Percentiles rank a stretch among this genome's conserved stretches.
phyloP scores from a whole-genome alignment of 257 asterid species.

The Nicotiana sylvestris region DNA sequence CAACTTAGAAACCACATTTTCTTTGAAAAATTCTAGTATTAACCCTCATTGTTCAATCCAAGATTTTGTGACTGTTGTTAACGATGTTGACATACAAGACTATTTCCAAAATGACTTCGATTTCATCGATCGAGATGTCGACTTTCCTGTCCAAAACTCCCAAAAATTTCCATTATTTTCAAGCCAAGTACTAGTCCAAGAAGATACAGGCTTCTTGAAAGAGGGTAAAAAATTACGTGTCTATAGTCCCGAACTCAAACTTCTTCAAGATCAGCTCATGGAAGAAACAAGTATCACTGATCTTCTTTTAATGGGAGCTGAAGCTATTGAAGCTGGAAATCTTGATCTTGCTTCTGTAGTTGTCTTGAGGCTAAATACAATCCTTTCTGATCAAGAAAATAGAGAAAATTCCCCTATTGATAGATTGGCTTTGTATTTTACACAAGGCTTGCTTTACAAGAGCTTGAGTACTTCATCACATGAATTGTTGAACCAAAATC shows the following conservation, averaged over 20 bases:
- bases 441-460: constrained; percentile 26
- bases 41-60: constrained; percentile 7
- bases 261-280: constrained; percentile 28
- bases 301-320: constrained; percentile 34
- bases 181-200: neutral
- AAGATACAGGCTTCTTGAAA: neutral
- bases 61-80: constrained; percentile 9
- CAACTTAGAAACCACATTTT: constrained; percentile 10
- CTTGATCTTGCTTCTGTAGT: constrained; percentile 22
- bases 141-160: neutral
- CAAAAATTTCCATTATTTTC: neutral
- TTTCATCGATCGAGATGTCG: constrained; percentile 9
- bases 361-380: constrained; percentile 21
- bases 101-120: constrained; percentile 17
- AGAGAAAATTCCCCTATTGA: constrained; percentile 12
- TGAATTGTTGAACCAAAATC: neutral
- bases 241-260: neutral
- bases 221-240: neutral
- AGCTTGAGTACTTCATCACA: neutral
- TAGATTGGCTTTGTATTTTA: constrained; percentile 34
- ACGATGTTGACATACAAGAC: constrained; percentile 14
- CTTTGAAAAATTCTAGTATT: neutral
- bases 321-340: constrained; percentile 35
- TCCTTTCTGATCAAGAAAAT: constrained; percentile 25
- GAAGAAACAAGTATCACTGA: constrained; percentile 27